Percentiles rank a stretch among this genome's conserved stretches.
Conservation (phyloP, 257 asterid species). For the Plantago ovata region DNA sequence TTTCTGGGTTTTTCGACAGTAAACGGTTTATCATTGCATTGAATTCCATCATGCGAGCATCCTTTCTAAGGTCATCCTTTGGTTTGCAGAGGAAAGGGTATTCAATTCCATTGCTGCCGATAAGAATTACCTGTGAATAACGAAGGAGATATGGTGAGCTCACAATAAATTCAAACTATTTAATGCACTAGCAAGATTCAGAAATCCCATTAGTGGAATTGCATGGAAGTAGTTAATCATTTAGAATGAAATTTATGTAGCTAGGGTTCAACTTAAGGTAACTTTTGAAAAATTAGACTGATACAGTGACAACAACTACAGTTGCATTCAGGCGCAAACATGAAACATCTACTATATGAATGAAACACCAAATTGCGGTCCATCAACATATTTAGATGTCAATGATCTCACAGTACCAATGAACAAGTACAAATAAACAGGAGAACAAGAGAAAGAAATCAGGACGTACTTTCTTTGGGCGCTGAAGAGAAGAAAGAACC, state of each 20-base stretch:
- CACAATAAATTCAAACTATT: conserved; percentile 2
- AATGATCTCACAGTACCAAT: conserved; percentile 7
- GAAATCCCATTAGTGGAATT: conserved; percentile 7
- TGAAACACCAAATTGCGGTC: conserved; percentile 13
- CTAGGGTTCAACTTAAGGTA: background rate
- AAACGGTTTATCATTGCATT: conserved; percentile 94
- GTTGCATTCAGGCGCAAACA: conserved; percentile 2
- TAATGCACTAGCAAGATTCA: background rate
- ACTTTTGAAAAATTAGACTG: no score
- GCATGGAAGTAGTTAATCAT: conserved; percentile 15
- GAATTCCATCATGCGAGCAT: conserved; percentile 99
- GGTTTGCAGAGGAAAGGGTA: conserved; percentile 98
- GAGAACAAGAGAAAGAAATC: conserved; percentile 8
- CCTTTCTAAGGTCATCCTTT: conserved; percentile 95
- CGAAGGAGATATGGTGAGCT: conserved; percentile 7
- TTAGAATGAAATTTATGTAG: background rate
- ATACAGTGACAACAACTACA: conserved; percentile 5
- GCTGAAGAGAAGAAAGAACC: conserved; percentile 92
- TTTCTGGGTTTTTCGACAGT: conserved; percentile 81
- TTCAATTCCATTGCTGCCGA: conserved; percentile 85
- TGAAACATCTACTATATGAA: conserved; percentile 1
- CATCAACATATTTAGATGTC: conserved; percentile 8
- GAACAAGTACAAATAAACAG: conserved; percentile 7
- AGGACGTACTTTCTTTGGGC: conserved; percentile 84
- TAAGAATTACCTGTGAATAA: conserved; percentile 65